phyloP scores from a whole-genome alignment of 768 basidiomycete genomes.

The Rhizopogon vulgaris region DNA sequence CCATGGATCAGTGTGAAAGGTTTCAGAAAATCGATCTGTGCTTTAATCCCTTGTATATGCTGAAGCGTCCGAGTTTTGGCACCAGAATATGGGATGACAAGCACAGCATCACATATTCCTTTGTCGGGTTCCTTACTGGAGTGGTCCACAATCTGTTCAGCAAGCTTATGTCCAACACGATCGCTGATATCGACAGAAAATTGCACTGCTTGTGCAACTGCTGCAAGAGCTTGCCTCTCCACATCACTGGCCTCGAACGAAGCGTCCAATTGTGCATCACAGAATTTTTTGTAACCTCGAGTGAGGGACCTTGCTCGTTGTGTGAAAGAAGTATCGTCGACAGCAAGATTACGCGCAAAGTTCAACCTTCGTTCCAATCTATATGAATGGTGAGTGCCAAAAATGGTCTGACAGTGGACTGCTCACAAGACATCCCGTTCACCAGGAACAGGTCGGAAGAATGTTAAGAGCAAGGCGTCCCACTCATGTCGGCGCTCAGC shows the following conservation, averaged over 20 bases:
- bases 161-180: too few species aligned
- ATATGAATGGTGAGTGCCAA: too few species aligned
- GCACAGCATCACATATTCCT: neutral
- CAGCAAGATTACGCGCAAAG: neutral
- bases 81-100: neutral
- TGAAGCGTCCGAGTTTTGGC: too few species aligned
- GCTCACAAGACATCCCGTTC: neutral
- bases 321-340: neutral
- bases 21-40: neutral
- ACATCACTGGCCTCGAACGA: too few species aligned
- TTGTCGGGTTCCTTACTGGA: neutral
- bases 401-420: neutral
- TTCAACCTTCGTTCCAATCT: neutral
- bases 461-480: neutral
- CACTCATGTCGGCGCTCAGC: neutral
- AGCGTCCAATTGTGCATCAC: neutral
- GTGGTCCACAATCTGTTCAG: neutral
- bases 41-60: neutral
- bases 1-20: neutral
- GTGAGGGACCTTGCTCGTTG: neutral
- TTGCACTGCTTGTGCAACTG: neutral
- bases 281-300: neutral
- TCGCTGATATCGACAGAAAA: too few species aligned
- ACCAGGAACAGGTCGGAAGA: neutral
- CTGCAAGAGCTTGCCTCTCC: neutral